Evolutionary conservation across 371 early-diverging fungal species (phyloP).

Genomic region (Haplosporangium sp.): DNA sequence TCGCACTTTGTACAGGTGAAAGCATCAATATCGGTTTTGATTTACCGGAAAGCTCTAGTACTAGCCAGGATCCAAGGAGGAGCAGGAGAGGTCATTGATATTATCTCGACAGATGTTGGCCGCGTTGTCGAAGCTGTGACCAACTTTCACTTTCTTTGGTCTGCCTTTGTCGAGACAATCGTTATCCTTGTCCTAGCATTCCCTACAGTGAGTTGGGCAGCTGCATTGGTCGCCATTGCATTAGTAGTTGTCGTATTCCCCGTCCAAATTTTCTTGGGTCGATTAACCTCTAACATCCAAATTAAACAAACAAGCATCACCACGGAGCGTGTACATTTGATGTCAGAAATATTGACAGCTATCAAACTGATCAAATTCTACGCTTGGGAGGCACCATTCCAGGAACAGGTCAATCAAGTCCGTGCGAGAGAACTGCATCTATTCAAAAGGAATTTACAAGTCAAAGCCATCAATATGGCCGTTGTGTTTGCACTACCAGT

Average conservation of each 20-base stretch:
- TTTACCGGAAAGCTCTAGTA: conserved; percentile 68
- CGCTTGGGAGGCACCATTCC: conserved; percentile 66
- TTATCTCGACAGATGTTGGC: conserved; percentile 77
- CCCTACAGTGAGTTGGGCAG: conserved; percentile 24
- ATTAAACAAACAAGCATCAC: conserved; percentile 55
- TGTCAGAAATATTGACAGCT: conserved; percentile 72
- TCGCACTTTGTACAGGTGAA: conserved; percentile 41
- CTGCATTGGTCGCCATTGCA: conserved; percentile 64
- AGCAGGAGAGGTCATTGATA: conserved; percentile 75
- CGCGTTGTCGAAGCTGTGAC: conserved; percentile 62
- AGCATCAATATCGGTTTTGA: conserved; percentile 61
- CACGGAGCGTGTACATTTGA: conserved; percentile 68
- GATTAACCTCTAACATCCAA: conserved; percentile 34
- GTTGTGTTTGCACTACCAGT: conserved; percentile 43
- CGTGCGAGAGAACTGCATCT: conserved; percentile 56
- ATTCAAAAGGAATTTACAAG: conserved; percentile 19
- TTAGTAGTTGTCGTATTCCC: conserved; percentile 55
- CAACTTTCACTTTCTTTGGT: conserved; percentile 61
- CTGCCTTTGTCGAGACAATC: conserved; percentile 64
- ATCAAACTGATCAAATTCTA: conserved; percentile 78
- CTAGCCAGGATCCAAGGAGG: conserved; percentile 53
- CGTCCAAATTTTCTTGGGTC: conserved; percentile 42
- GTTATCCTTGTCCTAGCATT: conserved; percentile 65
- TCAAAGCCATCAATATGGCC: conserved; percentile 33
- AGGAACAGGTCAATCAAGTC: conserved; percentile 28